Evolutionary conservation across 179 eudicot species (phyloP).

Genomic region (Spergularia azorica): DNA sequence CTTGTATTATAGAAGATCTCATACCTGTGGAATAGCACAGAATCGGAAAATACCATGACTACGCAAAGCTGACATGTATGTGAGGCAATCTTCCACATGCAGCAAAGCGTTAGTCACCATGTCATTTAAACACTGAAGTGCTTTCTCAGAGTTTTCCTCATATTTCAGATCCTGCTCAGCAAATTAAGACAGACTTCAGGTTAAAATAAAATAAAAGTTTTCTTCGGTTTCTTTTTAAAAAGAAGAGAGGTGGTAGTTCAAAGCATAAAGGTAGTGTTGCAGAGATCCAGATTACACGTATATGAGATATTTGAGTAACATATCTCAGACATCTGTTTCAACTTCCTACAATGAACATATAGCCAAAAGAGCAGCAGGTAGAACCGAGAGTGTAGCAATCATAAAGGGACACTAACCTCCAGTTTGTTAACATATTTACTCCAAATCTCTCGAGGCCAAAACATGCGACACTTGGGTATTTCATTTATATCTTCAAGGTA

Average conservation of each 20-base stretch:
- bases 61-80: conserved; percentile 69
- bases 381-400: background rate
- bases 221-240: background rate
- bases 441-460: conserved; percentile 98
- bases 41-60: conserved; percentile 72
- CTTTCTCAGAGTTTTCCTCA: conserved; percentile 80
- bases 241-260: background rate
- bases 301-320: too few species aligned
- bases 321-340: too few species aligned
- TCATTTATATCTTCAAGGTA: conserved; percentile 98
- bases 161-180: conserved; percentile 73
- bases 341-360: too few species aligned
- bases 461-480: conserved; percentile 94
- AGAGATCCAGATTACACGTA: too few species aligned
- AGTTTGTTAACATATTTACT: conserved; percentile 90
- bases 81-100: conserved; percentile 84
- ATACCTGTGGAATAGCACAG: conserved; percentile 98
- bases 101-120: conserved; percentile 91
- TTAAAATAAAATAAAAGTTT: background rate
- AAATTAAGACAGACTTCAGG: conserved; percentile 5
- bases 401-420: conserved; percentile 54
- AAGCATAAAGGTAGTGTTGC: background rate
- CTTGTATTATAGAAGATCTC: conserved; percentile 18
- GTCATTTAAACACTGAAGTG: conserved; percentile 91
- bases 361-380: background rate